Evolutionary conservation across 768 basidiomycete species (phyloP), one percentile per base, ranked within the genome.

Genomic region (Harrya chromipes): DNA sequence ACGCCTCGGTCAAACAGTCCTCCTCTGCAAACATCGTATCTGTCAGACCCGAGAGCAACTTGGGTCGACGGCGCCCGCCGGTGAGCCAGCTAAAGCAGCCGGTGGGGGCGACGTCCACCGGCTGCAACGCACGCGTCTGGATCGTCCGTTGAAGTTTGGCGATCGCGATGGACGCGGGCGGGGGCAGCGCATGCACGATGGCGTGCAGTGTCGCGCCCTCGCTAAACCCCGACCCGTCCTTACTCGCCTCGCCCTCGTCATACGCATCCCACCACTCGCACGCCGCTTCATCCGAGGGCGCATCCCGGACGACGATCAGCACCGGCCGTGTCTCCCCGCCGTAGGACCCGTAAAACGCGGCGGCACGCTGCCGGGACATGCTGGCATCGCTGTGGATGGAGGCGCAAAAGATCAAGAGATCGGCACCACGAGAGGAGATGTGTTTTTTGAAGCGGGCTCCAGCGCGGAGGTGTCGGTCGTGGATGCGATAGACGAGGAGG

Each of bases 271-370:
- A 65, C 64, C 62, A 64, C 26, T 44, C 53, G 21, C 27, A 4
- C 13, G 65, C 64, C 9, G 17, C 17, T 24, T 56, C 49, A 17
- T 61, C 57, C 13, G 64, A 59, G 17, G 6, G 26, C 2, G 59
- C 62, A 17, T 52, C 65, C 47, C 34, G 49, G 34, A 62, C 62
- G 39, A 65, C 46, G 40, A 65, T 53, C 42, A 67, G 12, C 35
- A 65, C 10, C 4, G 64, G 64, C 6, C 65, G 62, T 21, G 47
- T 64, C 13, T 65, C 57, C 37, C 64, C 64, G 5, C 62, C 59
- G 12, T 59, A 65, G 7, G 64, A 59, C 10, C 24, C 26, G 16
- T 52, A 59, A 24, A 65, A 65, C 14, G 49, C 35, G 2, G 45
- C 49, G 0, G 58, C 59, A 17, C 49, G 43, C 48, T 14, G 52